A percentile compares a stretch with the other conserved stretches of the same genome.
These are phyloP conservation scores for Eucalyptus fibrosa DNA, from an alignment of 345 rosid genomes.

Conservation along the genomic window DNA sequence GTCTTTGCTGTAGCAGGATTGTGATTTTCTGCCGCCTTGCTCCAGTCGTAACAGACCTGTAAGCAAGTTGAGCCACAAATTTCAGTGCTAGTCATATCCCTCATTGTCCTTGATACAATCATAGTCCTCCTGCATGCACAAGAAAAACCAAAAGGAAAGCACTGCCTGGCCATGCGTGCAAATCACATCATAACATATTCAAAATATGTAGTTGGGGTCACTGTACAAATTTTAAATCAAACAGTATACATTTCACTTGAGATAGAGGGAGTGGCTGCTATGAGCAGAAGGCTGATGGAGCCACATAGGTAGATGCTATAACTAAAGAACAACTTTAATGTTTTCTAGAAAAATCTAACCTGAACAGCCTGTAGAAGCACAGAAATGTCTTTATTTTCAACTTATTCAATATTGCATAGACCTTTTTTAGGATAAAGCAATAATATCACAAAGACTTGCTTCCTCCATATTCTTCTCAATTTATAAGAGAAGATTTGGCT, in stretches of 20 bases:
- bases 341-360: not conserved
- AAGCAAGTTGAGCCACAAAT: not conserved
- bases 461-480: not conserved
- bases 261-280: not conserved
- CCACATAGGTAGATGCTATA: not conserved
- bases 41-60: constrained; percentile 87
- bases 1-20: constrained; percentile 59
- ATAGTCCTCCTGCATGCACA: not conserved
- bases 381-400: not conserved
- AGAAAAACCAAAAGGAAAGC: not conserved
- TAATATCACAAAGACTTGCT: not conserved
- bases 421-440: not conserved
- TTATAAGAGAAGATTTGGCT: not conserved
- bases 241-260: not conserved
- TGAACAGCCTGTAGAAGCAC: not conserved
- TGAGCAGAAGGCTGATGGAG: not conserved
- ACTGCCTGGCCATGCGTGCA: not conserved
- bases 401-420: not conserved
- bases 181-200: not conserved
- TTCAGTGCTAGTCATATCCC: not conserved
- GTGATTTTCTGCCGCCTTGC: constrained; percentile 77
- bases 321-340: not conserved
- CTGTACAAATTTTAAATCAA: not conserved
- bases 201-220: not conserved
- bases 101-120: not conserved